These are phyloP conservation scores for Chlorociboria aeruginascens DNA, from an alignment of 495 filamentous ascomycete genomes.

Conservation along the genomic window DNA sequence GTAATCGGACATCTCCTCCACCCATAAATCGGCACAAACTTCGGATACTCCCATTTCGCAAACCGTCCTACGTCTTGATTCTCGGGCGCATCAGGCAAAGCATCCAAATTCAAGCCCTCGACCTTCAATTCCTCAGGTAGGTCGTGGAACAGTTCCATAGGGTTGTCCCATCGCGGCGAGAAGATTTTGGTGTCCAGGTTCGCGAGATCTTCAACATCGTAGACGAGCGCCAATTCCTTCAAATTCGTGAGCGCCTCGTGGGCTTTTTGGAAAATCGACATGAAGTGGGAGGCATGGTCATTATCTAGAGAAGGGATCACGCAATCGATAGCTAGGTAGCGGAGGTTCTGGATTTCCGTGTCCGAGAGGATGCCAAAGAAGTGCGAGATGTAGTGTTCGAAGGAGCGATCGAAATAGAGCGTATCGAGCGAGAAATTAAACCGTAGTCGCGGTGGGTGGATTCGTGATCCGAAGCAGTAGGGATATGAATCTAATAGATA, in stretches of 20 bases:
- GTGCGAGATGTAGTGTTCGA: background rate
- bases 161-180: no score
- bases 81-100: background rate
- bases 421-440: conserved; percentile 7
- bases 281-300: background rate
- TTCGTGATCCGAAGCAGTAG: background rate
- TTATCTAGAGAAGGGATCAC: background rate
- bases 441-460: background rate
- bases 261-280: background rate
- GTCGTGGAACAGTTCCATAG: no score
- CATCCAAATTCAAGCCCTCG: no score
- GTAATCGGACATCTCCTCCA: background rate
- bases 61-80: background rate
- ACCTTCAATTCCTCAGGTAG: no score
- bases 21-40: background rate
- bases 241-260: background rate
- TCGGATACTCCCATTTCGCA: background rate
- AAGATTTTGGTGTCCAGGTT: no score
- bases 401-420: background rate
- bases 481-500: background rate
- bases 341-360: background rate
- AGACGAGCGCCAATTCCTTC: background rate
- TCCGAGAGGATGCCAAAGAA: background rate
- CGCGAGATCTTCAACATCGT: no score
- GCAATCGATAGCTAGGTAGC: background rate